Base-by-base conservation (phyloP, 768 basidiomycete genomes). In the Xerocomus potaroensis region DNA sequence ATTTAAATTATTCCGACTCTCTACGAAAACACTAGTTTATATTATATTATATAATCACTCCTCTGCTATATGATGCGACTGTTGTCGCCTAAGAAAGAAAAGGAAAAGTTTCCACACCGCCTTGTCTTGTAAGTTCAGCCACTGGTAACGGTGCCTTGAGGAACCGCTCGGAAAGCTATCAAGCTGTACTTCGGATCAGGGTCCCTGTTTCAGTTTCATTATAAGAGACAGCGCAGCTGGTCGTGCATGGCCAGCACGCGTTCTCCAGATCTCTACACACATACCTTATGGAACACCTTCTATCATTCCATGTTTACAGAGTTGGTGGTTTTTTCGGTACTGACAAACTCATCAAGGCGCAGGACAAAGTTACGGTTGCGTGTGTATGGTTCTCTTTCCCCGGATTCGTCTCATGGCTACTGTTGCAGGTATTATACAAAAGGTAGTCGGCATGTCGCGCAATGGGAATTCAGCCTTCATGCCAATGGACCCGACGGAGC, bases 1-100 rank as follows among this genome's bases (percentile, higher is more conserved):
- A n/a, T n/a, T 22, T 38, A 53, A 62, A 62, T 54, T 58, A 60
- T 50, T 55, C 64, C 64, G 64, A 51, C 55, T 62, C 53, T 52
- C 47, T 48, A 66, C 66, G 64, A 56, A 30, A 45, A 38, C 10
- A 11, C 2, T 30, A 5, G 8, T 8, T 15, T 36, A 5, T 18
- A 34, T 34, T n/a, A 18, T 23, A 40, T 63, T 60, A 60, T 10
- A 27, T 60, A 61, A 62, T 40, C 43, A 29, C 16, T 21, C 24
- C 21, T 19, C 31, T 23, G 23, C 12, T 22, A 11, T n/a, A n/a
- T n/a, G n/a, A n/a, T n/a, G n/a, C n/a, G n/a, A n/a, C 11, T 35
- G 10, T 10, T 21, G 19, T 19, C 19, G 5, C 18, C 14, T 36
- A 12, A 36, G 35, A 22, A 14, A n/a, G n/a, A n/a, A n/a, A n/a